Percentiles rank a stretch among this genome's conserved stretches.
phyloP scores from a whole-genome alignment of 179 eudicot genomes.

The Dionaea muscipula region DNA sequence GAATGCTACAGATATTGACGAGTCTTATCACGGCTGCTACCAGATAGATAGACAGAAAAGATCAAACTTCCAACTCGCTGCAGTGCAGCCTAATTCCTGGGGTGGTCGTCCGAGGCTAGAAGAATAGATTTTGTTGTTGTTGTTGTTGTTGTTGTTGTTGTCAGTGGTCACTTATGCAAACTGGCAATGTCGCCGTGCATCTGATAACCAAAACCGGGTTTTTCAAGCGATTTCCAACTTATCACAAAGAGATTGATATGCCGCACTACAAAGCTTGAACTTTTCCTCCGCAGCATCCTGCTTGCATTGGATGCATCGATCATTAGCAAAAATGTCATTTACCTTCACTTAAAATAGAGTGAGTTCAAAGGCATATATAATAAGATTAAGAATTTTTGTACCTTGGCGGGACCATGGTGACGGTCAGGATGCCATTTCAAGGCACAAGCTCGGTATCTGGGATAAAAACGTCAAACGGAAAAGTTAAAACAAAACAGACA shows the following conservation, averaged over 20 bases:
- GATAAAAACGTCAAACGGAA: slow-evolving; percentile 7
- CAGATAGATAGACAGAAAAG: no score
- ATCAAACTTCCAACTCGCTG: no score
- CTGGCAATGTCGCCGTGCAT: no score
- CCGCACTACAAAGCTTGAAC: slow-evolving; percentile 85
- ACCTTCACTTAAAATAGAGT: neutral
- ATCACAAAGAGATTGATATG: slow-evolving; percentile 78
- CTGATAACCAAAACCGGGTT: no score
- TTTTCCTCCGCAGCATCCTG: slow-evolving; percentile 91
- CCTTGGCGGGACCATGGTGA: slow-evolving; percentile 82
- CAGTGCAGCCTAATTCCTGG: no score
- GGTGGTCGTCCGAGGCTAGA: no score
- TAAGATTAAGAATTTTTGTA: slow-evolving; percentile 17
- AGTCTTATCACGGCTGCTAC: no score
- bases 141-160: no score
- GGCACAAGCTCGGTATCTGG: slow-evolving; percentile 84
- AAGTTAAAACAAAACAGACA: neutral
- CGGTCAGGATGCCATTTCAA: slow-evolving; percentile 98
- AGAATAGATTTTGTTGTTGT: no score
- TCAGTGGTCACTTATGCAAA: no score
- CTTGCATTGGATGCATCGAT: slow-evolving; percentile 1
- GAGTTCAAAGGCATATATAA: neutral
- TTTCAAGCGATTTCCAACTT: slow-evolving; percentile 37
- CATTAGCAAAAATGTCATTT: neutral
- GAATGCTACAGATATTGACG: no score